Percentiles rank a stretch among this genome's conserved stretches.
Evolutionary conservation across 495 filamentous ascomycete genomes (phyloP).

Genomic region (Daldinia decipiens): DNA sequence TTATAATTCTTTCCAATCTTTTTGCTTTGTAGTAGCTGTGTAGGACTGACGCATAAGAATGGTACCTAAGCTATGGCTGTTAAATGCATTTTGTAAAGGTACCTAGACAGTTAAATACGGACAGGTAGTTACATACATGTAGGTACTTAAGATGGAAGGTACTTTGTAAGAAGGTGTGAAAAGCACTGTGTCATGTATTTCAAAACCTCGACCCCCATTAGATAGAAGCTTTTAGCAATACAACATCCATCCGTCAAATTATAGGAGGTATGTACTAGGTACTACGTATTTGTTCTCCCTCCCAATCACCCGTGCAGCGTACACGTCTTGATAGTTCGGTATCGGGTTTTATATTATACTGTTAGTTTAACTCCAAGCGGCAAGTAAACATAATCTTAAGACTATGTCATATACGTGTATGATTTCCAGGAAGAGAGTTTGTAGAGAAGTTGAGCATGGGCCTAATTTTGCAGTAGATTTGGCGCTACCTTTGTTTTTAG

Average conservation of each 20-base stretch:
- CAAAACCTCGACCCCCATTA: background rate
- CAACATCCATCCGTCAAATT: too few relatives aligned
- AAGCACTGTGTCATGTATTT: background rate
- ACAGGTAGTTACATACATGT: too few relatives aligned
- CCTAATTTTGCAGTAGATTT: background rate
- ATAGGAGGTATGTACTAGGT: too few relatives aligned
- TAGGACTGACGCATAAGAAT: too few relatives aligned
- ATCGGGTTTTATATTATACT: background rate
- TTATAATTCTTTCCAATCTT: too few relatives aligned
- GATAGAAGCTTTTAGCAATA: background rate
- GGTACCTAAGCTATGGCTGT: background rate
- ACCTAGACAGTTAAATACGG: too few relatives aligned
- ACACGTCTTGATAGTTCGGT: background rate
- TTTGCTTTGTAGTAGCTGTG: too few relatives aligned
- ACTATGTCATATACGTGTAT: too few relatives aligned
- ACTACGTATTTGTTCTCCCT: too few relatives aligned
- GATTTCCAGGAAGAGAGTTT: background rate
- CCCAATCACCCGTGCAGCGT: background rate
- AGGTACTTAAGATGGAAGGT: background rate
- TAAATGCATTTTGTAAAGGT: background rate
- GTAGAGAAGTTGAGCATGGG: background rate
- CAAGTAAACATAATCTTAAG: background rate
- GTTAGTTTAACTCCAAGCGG: background rate
- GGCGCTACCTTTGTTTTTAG: background rate
- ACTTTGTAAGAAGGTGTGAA: background rate